phyloP scores from a whole-genome alignment of 768 basidiomycete species.

The Amanita rimosa region DNA sequence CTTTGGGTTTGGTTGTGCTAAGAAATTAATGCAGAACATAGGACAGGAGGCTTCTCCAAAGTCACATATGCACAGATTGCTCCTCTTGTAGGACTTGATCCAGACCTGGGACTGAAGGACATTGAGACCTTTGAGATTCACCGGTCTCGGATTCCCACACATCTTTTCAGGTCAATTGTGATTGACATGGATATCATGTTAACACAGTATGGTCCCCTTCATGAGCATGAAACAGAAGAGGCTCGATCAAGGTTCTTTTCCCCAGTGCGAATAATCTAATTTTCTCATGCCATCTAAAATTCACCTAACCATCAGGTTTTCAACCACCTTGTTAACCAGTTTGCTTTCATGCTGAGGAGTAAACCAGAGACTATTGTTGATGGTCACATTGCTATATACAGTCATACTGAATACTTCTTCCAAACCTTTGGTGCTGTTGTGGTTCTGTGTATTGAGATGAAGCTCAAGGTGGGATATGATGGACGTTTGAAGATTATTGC shows the following conservation, averaged over 20 bases:
- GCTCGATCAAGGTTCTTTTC: slow-evolving; percentile 14
- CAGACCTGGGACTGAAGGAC: slow-evolving; percentile 6
- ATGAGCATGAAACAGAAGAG: slow-evolving; percentile 12
- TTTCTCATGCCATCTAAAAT: slow-evolving; percentile 8
- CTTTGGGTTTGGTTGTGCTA: too few relatives aligned
- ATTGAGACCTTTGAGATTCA: slow-evolving; percentile 12
- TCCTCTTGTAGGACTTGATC: slow-evolving; percentile 12
- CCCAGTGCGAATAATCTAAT: slow-evolving; percentile 9
- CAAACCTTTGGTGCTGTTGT: slow-evolving; percentile 11
- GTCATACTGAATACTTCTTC: slow-evolving; percentile 10
- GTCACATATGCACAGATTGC: slow-evolving; percentile 9
- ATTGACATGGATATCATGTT: slow-evolving; percentile 12
- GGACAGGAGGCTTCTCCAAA: too few relatives aligned
- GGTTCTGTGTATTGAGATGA: slow-evolving; percentile 11
- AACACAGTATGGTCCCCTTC: slow-evolving; percentile 13
- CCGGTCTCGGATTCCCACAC: slow-evolving; percentile 15
- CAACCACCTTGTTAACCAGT: too few relatives aligned
- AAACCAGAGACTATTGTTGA: slow-evolving; percentile 10
- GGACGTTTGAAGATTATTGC: slow-evolving; percentile 12
- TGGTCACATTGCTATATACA: slow-evolving; percentile 7
- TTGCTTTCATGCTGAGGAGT: slow-evolving; percentile 10
- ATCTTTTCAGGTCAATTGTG: slow-evolving; percentile 13
- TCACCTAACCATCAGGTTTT: slow-evolving; percentile 10
- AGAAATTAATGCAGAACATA: too few relatives aligned
- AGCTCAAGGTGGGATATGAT: slow-evolving; percentile 9